These are phyloP conservation scores for Phytophthora nicotianae DNA, from an alignment of 352 stramenopile genomes.

Conservation along the genomic window DNA sequence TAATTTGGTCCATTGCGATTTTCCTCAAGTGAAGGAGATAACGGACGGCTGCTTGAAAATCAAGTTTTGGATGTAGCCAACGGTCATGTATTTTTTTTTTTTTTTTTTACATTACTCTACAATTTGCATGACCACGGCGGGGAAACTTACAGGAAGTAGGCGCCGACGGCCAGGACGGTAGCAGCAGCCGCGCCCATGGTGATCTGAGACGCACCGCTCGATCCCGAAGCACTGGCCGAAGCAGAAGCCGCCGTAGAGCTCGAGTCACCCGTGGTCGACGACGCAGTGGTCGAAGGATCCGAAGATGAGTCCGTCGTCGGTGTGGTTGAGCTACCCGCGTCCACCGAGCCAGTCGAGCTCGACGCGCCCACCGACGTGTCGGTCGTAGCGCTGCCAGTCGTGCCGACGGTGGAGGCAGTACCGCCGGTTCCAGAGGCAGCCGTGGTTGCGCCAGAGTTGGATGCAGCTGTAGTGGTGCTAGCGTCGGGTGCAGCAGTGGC, in stretches of 20 bases:
- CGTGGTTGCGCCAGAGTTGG: neutral
- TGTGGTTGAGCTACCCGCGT: constrained; percentile 4
- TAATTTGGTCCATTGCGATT: constrained; percentile 75
- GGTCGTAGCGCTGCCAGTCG: neutral
- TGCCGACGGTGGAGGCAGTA: constrained; percentile 1
- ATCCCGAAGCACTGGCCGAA: constrained; percentile 21
- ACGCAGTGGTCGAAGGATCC: constrained; percentile 1
- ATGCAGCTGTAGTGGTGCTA: neutral
- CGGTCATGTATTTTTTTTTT: no score
- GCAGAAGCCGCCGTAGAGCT: constrained; percentile 7
- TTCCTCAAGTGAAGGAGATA: constrained; percentile 21
- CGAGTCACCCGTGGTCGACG: constrained; percentile 15
- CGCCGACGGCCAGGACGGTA: constrained; percentile 8
- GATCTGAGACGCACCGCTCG: constrained; percentile 28
- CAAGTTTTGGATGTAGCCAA: neutral
- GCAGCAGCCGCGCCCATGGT: constrained; percentile 17
- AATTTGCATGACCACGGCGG: neutral
- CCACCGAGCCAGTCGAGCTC: neutral
- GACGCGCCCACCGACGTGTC: constrained; percentile 21
- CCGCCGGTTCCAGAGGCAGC: constrained; percentile 6
- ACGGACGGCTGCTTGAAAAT: constrained; percentile 11
- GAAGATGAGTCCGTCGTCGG: constrained; percentile 15
- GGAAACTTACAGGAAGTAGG: constrained; percentile 31
- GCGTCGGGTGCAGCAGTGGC: neutral
- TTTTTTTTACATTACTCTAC: neutral